phyloP scores from a whole-genome alignment of 129 eudicot genomes.

The Flaveria sonorensis region DNA sequence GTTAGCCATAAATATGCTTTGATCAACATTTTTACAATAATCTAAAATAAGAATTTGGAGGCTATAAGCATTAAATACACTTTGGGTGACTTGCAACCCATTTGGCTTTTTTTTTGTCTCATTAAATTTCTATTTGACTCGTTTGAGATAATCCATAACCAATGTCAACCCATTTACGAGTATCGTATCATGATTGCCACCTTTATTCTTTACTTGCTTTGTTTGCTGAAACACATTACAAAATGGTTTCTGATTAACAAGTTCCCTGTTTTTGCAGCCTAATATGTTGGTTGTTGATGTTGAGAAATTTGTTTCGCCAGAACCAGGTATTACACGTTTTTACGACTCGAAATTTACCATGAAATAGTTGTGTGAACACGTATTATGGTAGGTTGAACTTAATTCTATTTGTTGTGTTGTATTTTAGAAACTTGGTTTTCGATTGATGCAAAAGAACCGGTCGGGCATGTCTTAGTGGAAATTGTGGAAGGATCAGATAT shows the following conservation, averaged over 20 bases:
- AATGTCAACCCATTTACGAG: no score
- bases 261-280: constrained; percentile 55
- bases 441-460: constrained; percentile 78
- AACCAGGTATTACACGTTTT: constrained; percentile 50
- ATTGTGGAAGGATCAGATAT: constrained; percentile 77
- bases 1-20: background rate
- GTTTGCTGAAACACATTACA: background rate
- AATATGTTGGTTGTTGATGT: constrained; percentile 96
- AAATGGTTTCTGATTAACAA: constrained; percentile 16
- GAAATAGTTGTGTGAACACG: background rate
- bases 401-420: constrained; percentile 1
- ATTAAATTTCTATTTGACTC: background rate
- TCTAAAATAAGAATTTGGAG: background rate
- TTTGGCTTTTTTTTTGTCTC: background rate
- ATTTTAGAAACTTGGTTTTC: constrained; percentile 70
- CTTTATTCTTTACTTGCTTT: no score
- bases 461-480: constrained; percentile 70
- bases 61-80: background rate
- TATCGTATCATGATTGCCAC: no score
- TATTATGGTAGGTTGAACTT: constrained; percentile 12
- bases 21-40: background rate
- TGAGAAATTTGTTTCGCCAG: constrained; percentile 74
- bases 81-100: background rate
- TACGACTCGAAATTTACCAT: background rate
- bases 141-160: background rate